Conservation (phyloP, 2,329 filamentous ascomycete genomes). For the Drechslerella stenobrocha region DNA sequence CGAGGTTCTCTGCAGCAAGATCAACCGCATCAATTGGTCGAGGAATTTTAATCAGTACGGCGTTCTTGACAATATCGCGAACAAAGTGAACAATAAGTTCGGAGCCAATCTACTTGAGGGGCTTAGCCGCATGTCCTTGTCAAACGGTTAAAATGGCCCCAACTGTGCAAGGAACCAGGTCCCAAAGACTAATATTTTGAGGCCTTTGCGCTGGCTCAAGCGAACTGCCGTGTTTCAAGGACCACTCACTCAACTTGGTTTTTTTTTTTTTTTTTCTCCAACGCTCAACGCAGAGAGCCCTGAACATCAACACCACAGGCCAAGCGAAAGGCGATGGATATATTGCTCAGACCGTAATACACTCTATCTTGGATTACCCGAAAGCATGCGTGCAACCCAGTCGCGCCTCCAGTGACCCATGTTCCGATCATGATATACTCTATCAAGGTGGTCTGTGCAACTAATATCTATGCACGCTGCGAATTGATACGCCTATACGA, state of each 20-base stretch:
- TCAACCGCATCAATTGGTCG: conserved; percentile 11
- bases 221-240: conserved; percentile 47
- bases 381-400: conserved; percentile 14
- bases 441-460: conserved; percentile 29
- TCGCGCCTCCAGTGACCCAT: conserved; percentile 18
- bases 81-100: too few relatives aligned
- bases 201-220: conserved; percentile 41
- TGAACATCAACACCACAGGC: conserved; percentile 20
- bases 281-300: conserved; percentile 2
- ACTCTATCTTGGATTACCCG: conserved; percentile 41
- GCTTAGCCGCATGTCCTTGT: conserved; percentile 47
- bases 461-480: conserved; percentile 11
- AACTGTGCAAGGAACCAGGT: conserved; percentile 35
- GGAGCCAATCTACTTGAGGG: conserved; percentile 48
- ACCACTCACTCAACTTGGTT: not conserved
- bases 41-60: too few relatives aligned
- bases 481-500: too few relatives aligned
- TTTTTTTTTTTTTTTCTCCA: not conserved
- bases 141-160: conserved; percentile 40
- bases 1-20: conserved; percentile 13
- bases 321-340: conserved; percentile 11
- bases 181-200: conserved; percentile 19
- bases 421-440: conserved; percentile 12
- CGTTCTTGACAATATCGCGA: too few relatives aligned
- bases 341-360: conserved; percentile 33